Conservation (phyloP, 441 rosid species). For the Populus tomentosa region DNA sequence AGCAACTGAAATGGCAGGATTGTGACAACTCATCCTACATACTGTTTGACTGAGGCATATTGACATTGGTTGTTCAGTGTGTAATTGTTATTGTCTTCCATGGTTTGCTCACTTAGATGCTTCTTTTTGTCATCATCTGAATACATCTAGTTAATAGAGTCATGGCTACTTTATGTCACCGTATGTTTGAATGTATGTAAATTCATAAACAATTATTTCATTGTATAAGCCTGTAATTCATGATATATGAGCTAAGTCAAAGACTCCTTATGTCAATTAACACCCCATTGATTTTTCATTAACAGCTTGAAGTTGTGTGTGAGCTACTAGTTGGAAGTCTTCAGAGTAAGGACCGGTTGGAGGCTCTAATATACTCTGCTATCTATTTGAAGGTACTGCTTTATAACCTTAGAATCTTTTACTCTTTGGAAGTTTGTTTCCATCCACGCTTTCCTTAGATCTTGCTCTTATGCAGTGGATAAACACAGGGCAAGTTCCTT, state of each 20-base stretch:
- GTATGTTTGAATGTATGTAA: not conserved
- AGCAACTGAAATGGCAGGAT: not conserved
- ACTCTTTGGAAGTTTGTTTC: constrained; percentile 12
- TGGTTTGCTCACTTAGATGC: not conserved
- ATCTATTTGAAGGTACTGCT: constrained; percentile 80
- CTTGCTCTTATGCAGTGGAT: constrained; percentile 77
- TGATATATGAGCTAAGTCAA: not conserved
- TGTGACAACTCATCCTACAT: not conserved
- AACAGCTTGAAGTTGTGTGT: constrained; percentile 87
- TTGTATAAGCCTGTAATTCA: not conserved
- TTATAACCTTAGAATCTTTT: not conserved
- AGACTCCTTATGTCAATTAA: constrained; percentile 5
- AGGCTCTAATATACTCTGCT: constrained; percentile 76
- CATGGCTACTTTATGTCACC: not conserved
- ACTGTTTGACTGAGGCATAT: not conserved
- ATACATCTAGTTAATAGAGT: not conserved
- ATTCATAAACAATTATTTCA: not conserved
- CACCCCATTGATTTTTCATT: constrained; percentile 20
- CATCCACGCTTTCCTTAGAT: constrained; percentile 19
- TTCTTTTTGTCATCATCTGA: not conserved
- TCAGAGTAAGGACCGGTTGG: constrained; percentile 57
- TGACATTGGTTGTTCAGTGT: not conserved
- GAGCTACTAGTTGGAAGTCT: constrained; percentile 57
- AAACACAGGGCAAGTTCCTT: constrained; percentile 95
- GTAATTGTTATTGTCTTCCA: not conserved